Percentiles rank a stretch among this genome's conserved stretches.
Evolutionary conservation across 148 eudicot genomes (phyloP).

Genomic region (Cornus kousa): DNA sequence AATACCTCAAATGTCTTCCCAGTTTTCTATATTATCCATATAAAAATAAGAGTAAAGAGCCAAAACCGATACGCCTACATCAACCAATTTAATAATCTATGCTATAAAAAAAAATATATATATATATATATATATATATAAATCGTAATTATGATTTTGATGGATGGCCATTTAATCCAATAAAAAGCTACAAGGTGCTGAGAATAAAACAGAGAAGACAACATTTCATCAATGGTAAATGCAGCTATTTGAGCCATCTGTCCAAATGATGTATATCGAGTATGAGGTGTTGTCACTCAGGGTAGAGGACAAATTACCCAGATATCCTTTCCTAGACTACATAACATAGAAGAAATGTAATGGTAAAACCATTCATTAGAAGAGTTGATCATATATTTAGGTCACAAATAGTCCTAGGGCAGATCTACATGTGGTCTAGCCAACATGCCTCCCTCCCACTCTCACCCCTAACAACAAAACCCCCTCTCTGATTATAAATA

Average conservation of each 20-base stretch:
- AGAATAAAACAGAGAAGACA: not conserved
- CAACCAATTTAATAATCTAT: not conserved
- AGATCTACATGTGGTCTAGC: too few relatives aligned
- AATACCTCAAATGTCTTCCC: conserved; percentile 82
- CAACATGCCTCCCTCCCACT: too few relatives aligned
- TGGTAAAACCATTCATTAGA: not conserved
- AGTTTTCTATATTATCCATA: conserved; percentile 57
- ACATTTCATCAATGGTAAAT: not conserved
- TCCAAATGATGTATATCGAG: not conserved
- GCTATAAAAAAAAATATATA: too few relatives aligned
- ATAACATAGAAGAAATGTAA: not conserved
- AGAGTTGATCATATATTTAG: not conserved
- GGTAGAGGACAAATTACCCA: not conserved
- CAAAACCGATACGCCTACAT: conserved; percentile 1
- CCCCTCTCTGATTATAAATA: too few relatives aligned
- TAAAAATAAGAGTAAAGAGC: conserved; percentile 5
- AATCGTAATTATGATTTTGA: conserved; percentile 5
- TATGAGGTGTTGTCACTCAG: not conserved
- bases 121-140: too few relatives aligned
- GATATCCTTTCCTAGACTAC: not conserved
- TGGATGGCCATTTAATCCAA: conserved; percentile 13
- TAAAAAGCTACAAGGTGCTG: not conserved
- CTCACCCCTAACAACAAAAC: too few relatives aligned
- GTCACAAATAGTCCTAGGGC: too few relatives aligned
- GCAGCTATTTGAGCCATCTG: not conserved